Base-by-base conservation (phyloP, 345 rosid genomes). In the thale cress (Arabidopsis thaliana) region DNA sequence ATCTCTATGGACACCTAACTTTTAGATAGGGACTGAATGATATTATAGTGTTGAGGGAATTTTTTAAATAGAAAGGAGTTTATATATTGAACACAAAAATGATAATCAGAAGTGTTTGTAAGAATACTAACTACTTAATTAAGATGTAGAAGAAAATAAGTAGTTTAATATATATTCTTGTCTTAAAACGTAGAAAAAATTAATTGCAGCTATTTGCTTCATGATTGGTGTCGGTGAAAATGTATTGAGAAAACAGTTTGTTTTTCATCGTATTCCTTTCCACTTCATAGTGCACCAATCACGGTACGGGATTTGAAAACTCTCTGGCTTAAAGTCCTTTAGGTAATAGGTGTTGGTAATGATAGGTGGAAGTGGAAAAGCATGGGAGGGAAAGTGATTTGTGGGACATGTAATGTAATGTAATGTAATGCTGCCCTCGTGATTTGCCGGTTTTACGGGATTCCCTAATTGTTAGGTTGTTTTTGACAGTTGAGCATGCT, bases 401-500 rank as follows among this genome's bases (percentile, higher is more conserved):
- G 50, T 3, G 79, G 67, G 74, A 13, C 63, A 75, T 67, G 46
- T 49, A 56, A 56, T 56, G 41, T 8, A 5, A 75, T 67, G 46
- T 49, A 56, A 56, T 56, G 41, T 8, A 5, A 36, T 36, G 38
- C 38, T 6, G 50, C 50, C 58, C 68, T 68, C 79, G 63, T 75
- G 74, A 68, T 75, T 75, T 75, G 32, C 79, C 30, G 48, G 62
- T 75, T 67, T 51, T 68, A 68, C 55, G 69, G 79, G 79, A 68
- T 67, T 59, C 79, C 79, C 67, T 75, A 40, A 22, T 14, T 40
- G 44, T 59, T 66, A 28, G 36, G 50, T 50, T 67, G 52, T 60
- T 59, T 67, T 49, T 50, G 22, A 59, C 79, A 32, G 73, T 75
- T 60, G 41, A 37, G 52, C 72, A 74, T 74, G 73, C 59, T 28